These are phyloP conservation scores for Plasmodium reichenowi DNA, from an alignment of 169 alveolate species.

Conservation along the genomic window DNA sequence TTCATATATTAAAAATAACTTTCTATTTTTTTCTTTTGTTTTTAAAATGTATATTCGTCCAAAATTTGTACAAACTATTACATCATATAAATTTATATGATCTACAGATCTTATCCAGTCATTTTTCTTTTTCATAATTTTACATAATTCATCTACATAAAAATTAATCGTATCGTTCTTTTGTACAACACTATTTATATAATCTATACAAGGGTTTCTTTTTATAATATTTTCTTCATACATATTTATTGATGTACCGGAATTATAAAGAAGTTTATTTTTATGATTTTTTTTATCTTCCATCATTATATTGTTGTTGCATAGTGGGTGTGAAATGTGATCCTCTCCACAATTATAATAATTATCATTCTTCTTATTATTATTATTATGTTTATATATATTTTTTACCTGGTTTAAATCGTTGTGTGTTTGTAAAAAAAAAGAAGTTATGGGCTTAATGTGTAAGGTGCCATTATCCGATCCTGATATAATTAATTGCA, in stretches of 20 bases:
- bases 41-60: conserved; percentile 56
- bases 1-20: conserved; percentile 26
- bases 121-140: conserved; percentile 38
- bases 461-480: conserved; percentile 42
- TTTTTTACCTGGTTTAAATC: background rate
- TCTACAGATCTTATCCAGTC: conserved; percentile 67
- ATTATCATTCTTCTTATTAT: background rate
- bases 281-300: background rate
- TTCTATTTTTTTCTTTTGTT: conserved; percentile 2
- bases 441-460: conserved; percentile 4
- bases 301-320: background rate
- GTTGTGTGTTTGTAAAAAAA: background rate
- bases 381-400: background rate
- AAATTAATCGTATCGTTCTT: conserved; percentile 14
- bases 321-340: background rate
- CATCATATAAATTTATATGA: conserved; percentile 35
- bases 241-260: background rate
- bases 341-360: background rate
- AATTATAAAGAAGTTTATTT: background rate
- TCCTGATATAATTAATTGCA: conserved; percentile 14
- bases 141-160: conserved; percentile 8
- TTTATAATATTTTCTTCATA: background rate
- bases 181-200: background rate
- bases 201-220: too few relatives aligned
- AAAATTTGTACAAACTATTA: conserved; percentile 47